These are phyloP conservation scores for Pythium myriotylum DNA, from an alignment of 352 stramenopile species.

Conservation along the genomic window DNA sequence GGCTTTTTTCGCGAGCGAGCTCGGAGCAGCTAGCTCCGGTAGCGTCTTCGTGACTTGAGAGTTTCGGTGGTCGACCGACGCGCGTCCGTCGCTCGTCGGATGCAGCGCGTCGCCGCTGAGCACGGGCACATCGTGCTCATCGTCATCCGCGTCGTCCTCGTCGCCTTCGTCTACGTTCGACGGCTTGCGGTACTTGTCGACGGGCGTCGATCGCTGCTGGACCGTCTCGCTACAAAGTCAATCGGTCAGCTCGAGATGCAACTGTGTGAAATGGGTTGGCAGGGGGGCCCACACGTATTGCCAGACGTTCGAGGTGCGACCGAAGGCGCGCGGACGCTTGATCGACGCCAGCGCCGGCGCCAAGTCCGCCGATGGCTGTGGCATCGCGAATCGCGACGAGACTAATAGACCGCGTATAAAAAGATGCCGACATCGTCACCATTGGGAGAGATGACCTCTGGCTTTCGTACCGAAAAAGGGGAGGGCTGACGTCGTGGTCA, in stretches of 20 bases:
- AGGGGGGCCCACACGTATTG: slow-evolving; percentile 64
- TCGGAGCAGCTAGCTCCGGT: slow-evolving; percentile 36
- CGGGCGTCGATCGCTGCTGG: slow-evolving; percentile 40
- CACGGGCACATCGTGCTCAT: neutral
- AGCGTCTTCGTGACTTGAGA: slow-evolving; percentile 32
- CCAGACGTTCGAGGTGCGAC: slow-evolving; percentile 72
- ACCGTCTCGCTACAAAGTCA: slow-evolving; percentile 31
- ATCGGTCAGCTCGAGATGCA: no score
- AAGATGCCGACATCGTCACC: neutral
- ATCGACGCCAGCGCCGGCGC: neutral
- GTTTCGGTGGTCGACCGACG: neutral
- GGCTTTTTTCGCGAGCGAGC: neutral
- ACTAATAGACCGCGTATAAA: no score
- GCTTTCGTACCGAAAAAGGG: no score
- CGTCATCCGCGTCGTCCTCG: neutral
- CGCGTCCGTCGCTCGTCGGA: neutral
- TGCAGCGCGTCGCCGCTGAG: slow-evolving; percentile 19
- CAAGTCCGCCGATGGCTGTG: neutral
- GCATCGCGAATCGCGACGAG: slow-evolving; percentile 1
- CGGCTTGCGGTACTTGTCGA: slow-evolving; percentile 19
- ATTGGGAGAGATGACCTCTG: slow-evolving; percentile 15
- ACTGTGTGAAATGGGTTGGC: no score
- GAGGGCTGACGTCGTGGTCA: no score
- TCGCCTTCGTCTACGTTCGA: slow-evolving; percentile 19
- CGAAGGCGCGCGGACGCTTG: slow-evolving; percentile 50